These are phyloP conservation scores for Daucus carota DNA, from an alignment of 129 eudicot species.

Conservation along the genomic window DH1_v3.0 NC_030383.2:53937501-53938000, in stretches of 20 bases:
- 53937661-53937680: background rate
- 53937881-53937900: background rate
- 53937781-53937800: background rate
- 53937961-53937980: background rate
- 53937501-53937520: too few species aligned
- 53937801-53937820: constrained; percentile 1
- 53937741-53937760: background rate
- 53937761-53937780: background rate
- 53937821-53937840: background rate
- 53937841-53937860: background rate
- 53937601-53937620: background rate
- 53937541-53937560: too few species aligned
- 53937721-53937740: constrained; percentile 1
- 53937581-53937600: too few species aligned
- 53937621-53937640: background rate
- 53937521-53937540: too few species aligned
- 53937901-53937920: background rate
- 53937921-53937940: background rate
- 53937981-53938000: background rate
- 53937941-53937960: background rate
- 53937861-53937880: background rate
- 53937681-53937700: background rate
- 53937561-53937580: too few species aligned
- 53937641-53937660: background rate
- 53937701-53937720: constrained; percentile 1